Conservation (phyloP, 1,284 basidiomycete species). For the Cryptococcus floricola region DNA sequence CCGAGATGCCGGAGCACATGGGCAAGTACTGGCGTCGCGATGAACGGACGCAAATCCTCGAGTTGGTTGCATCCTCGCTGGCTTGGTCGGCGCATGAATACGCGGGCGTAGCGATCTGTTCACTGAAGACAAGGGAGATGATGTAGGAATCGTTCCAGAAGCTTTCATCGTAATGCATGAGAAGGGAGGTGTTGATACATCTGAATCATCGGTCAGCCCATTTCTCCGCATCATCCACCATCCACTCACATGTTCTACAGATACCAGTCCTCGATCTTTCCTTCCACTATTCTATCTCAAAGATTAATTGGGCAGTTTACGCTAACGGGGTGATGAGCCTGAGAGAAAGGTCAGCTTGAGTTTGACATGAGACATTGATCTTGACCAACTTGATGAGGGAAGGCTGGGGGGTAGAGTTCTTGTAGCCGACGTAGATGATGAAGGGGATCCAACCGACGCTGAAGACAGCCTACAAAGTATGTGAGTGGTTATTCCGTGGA, state of each 20-base stretch:
- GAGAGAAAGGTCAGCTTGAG: constrained; percentile 4
- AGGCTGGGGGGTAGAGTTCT: constrained; percentile 81
- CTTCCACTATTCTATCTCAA: background rate
- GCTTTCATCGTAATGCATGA: background rate
- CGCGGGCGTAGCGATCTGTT: background rate
- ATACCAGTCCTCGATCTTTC: background rate
- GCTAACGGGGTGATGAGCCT: constrained; percentile 86
- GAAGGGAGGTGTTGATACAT: constrained; percentile 1
- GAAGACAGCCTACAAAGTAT: constrained; percentile 62
- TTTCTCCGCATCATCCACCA: background rate
- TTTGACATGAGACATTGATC: background rate
- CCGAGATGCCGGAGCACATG: constrained; percentile 8
- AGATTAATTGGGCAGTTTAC: constrained; percentile 49
- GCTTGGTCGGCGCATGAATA: background rate
- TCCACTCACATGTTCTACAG: too few species aligned
- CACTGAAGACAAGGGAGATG: background rate
- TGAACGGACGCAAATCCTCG: constrained; percentile 31
- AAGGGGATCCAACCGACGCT: constrained; percentile 92
- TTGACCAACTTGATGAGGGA: constrained; percentile 77
- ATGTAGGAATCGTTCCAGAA: background rate
- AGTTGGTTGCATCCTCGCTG: constrained; percentile 37
- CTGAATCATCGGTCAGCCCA: background rate
- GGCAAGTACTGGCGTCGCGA: constrained; percentile 20
- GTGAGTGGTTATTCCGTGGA: background rate
- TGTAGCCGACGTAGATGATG: constrained; percentile 89